Evolutionary conservation across 1,139 yeast genomes (phyloP).

Genomic region (Diutina pseudorugosa): DNA sequence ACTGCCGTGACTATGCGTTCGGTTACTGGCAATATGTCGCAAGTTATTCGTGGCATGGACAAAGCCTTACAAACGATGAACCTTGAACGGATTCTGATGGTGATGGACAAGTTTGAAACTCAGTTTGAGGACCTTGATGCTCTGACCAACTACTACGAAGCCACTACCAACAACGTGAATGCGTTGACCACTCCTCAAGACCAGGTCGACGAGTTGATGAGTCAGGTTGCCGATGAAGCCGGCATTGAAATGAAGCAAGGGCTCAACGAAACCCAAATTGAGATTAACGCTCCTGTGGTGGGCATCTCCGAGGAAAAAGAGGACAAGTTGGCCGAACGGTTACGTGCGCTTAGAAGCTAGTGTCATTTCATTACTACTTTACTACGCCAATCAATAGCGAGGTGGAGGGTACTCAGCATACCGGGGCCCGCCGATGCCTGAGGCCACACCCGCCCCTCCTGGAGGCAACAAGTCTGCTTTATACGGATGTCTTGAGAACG

Average conservation of each 20-base stretch:
- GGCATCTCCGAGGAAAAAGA: conserved; percentile 64
- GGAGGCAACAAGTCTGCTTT: background rate
- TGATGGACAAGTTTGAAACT: conserved; percentile 93
- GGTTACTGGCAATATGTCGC: conserved; percentile 89
- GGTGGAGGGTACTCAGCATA: background rate
- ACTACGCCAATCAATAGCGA: background rate
- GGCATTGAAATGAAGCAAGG: conserved; percentile 89
- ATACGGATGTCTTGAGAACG: background rate
- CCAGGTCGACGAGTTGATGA: conserved; percentile 85
- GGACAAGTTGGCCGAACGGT: conserved; percentile 75
- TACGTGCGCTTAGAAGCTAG: conserved; percentile 47
- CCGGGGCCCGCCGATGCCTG: background rate
- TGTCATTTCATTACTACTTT: background rate
- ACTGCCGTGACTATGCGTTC: conserved; percentile 96
- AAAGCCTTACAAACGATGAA: conserved; percentile 94
- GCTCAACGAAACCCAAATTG: conserved; percentile 43
- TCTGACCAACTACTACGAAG: conserved; percentile 83
- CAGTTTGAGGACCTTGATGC: conserved; percentile 97
- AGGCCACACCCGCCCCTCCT: background rate
- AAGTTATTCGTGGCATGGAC: conserved; percentile 92
- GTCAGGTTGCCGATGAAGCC: conserved; percentile 94
- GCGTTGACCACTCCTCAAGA: conserved; percentile 91
- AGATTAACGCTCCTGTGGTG: conserved; percentile 28
- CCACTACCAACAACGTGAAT: conserved; percentile 78
- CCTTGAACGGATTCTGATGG: conserved; percentile 78